phyloP scores from a whole-genome alignment of 108 stramenopile genomes.

The Conticribra weissflogii region DNA sequence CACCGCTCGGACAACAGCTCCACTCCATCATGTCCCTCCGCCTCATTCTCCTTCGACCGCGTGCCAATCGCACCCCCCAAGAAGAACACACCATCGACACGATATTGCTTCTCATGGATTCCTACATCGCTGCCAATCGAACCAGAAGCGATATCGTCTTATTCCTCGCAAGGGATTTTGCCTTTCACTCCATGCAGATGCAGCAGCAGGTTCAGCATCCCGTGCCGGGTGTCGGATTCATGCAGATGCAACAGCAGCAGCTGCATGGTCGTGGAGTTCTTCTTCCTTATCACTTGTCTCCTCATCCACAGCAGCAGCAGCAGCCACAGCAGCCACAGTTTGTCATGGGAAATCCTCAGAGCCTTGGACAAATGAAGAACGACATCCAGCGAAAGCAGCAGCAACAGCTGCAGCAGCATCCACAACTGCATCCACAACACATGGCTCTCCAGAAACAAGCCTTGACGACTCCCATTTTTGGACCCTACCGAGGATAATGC shows the following conservation, averaged over 20 bases:
- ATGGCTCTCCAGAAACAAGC: background rate
- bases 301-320: no score
- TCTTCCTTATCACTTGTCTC: no score
- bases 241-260: no score
- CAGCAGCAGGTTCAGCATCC: no score
- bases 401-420: background rate
- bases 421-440: background rate
- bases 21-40: conserved; percentile 70
- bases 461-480: background rate
- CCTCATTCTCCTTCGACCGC: conserved; percentile 55
- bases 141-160: conserved; percentile 54
- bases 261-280: no score
- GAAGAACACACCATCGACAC: conserved; percentile 59
- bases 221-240: no score
- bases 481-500: no score
- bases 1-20: conserved; percentile 54
- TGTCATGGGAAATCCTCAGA: no score
- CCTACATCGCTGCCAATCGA: conserved; percentile 54
- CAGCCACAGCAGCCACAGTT: no score
- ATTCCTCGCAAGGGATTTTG: conserved; percentile 75
- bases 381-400: background rate
- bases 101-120: conserved; percentile 59
- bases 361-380: no score
- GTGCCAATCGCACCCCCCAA: conserved; percentile 45
- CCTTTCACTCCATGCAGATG: conserved; percentile 30